These are phyloP conservation scores for Xylaria sp. DNA, from an alignment of 2,329 filamentous ascomycete genomes.

Conservation along the genomic window DNA sequence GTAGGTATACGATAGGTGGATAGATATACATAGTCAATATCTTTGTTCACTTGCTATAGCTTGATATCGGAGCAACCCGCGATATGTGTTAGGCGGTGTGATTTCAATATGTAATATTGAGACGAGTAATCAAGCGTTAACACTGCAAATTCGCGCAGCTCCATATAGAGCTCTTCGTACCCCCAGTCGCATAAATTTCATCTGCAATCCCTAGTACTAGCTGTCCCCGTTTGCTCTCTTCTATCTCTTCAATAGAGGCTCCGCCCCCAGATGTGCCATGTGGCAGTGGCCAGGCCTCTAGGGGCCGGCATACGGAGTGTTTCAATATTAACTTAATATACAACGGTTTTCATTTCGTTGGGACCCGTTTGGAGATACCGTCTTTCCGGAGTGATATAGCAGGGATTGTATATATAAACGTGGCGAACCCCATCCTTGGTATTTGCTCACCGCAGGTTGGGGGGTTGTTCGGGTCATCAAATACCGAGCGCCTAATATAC, in stretches of 20 bases:
- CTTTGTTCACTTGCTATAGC: background rate
- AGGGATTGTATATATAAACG: background rate
- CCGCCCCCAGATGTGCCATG: too few relatives aligned
- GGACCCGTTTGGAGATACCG: background rate
- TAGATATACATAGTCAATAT: slow-evolving; percentile 19
- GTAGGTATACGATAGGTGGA: background rate
- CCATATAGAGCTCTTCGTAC: too few relatives aligned
- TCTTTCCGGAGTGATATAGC: background rate
- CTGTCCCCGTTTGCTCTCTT: too few relatives aligned
- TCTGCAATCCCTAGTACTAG: too few relatives aligned
- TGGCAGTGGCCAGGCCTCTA: too few relatives aligned
- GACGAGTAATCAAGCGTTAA: too few relatives aligned
- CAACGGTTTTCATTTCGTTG: background rate
- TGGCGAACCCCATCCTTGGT: background rate
- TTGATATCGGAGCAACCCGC: background rate
- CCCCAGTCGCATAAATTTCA: too few relatives aligned
- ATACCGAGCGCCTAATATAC: background rate
- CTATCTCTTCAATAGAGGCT: too few relatives aligned
- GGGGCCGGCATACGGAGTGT: too few relatives aligned
- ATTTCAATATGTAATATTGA: too few relatives aligned
- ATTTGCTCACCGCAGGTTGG: background rate
- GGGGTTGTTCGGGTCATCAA: background rate
- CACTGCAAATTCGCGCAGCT: too few relatives aligned
- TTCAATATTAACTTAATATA: background rate
- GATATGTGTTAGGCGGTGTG: background rate